phyloP scores from a whole-genome alignment of 208 protist species.

The Crithidia expoeki region DNA sequence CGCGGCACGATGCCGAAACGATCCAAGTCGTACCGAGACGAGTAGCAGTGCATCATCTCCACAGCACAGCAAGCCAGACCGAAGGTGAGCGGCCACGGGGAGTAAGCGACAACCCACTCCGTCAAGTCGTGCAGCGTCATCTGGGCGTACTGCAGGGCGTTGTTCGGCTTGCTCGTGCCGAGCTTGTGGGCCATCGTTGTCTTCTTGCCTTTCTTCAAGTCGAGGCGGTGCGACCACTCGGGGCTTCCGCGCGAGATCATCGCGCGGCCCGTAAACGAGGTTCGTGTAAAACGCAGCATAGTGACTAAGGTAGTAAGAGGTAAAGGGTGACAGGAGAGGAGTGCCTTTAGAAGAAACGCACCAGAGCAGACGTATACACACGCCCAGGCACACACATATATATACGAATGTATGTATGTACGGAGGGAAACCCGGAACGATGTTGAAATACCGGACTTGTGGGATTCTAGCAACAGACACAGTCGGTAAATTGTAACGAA shows the following conservation, averaged over 20 bases:
- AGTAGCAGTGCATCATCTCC: conserved; percentile 98
- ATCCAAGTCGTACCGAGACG: conserved; percentile 97
- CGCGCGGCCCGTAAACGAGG: conserved; percentile 72
- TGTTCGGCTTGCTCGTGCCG: conserved; percentile 91
- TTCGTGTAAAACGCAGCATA: conserved; percentile 77
- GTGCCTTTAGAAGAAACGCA: too few species aligned
- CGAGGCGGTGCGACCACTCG: conserved; percentile 89
- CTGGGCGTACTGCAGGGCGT: conserved; percentile 91
- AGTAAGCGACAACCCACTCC: conserved; percentile 92
- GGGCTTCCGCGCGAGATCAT: conserved; percentile 92
- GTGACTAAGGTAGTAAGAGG: conserved; percentile 11
- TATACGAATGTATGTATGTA: too few species aligned
- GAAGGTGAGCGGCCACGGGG: conserved; percentile 98
- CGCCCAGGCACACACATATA: too few species aligned
- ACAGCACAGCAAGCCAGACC: conserved; percentile 98
- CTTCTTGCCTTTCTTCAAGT: conserved; percentile 91
- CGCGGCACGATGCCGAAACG: conserved; percentile 98
- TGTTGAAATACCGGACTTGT: too few species aligned
- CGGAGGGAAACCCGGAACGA: too few species aligned
- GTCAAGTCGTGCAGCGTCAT: conserved; percentile 92
- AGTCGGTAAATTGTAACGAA: too few species aligned
- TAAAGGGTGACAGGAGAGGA: neutral
- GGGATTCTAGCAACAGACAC: too few species aligned
- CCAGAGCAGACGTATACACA: too few species aligned
- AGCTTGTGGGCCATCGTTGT: conserved; percentile 88